Evolutionary conservation across 345 rosid genomes (phyloP), one percentile per base, ranked within the genome.

Genomic region (Cardiospermum halicacabum): DNA sequence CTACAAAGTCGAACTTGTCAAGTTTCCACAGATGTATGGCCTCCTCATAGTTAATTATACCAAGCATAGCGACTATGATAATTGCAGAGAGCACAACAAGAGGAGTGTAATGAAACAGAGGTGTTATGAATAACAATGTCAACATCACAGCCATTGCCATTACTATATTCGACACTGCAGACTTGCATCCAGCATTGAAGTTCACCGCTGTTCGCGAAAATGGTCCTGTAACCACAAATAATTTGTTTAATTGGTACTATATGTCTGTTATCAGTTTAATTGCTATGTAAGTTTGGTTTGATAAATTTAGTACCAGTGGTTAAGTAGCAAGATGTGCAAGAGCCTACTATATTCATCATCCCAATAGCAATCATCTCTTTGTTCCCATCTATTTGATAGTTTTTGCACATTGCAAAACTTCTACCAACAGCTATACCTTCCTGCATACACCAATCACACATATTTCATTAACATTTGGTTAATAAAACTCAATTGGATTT

Each of bases 351-450:
- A 79, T 88, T 90, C 98, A 93, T 93, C 21, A 93, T 65, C 60
- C 97, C 98, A 74, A 89, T 88, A 53, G 98, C 96, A 25, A 84
- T 60, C 82, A 86, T 93, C 83, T 90, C 98, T 70, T 93, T 93
- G 80, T 88, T 93, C 27, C 98, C 98, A 68, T 93, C 97, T 3
- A 80, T 83, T 72, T 90, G 97, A 59, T 90, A 85, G 67, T 88
- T 93, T 53, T 75, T 75, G 71, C 83, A 65, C 47, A 85, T 72
- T 25, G 92, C 98, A 71, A 89, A 93, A 77, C 97, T 90, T 66
- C 96, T 77, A 62, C 90, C 94, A 6, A 90, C 85, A 7, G 98
- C 97, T 62, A 93, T 84, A 13, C 98, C 98, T 81, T 90, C 98
- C 97, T 89, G 80, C 53, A n/a, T n/a, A n/a, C n/a, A n/a, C n/a